Percentiles rank a stretch among this genome's conserved stretches.
Conservation (phyloP, 2,329 filamentous ascomycete species). For the Annulohypoxylon truncatum region DNA sequence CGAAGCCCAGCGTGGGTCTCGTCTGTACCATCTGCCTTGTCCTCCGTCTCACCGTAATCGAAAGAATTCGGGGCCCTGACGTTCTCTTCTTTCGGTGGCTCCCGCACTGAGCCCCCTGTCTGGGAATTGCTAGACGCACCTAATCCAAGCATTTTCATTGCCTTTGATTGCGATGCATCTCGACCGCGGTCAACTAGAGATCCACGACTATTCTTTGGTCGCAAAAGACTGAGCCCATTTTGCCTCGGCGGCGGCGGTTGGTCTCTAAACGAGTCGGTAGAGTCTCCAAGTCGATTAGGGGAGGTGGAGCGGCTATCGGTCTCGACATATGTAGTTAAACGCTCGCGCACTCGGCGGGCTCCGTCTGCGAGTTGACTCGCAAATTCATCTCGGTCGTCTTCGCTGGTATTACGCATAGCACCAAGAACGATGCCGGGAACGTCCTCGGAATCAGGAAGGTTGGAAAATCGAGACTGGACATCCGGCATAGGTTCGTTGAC, state of each 20-base stretch:
- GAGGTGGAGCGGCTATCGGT: conserved; percentile 65
- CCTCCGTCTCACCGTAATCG: conserved; percentile 28
- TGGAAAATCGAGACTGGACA: conserved; percentile 38
- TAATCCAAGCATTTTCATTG: conserved; percentile 71
- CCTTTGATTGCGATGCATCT: conserved; percentile 61
- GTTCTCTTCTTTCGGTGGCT: conserved; percentile 28
- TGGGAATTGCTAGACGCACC: conserved; percentile 55
- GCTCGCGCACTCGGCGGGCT: conserved; percentile 77
- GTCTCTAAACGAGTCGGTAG: conserved; percentile 47
- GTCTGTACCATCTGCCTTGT: conserved; percentile 37
- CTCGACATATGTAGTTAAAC: conserved; percentile 75
- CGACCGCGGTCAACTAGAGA: conserved; percentile 65
- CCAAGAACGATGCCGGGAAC: background rate
- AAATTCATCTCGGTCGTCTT: conserved; percentile 70
- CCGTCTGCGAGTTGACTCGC: conserved; percentile 77
- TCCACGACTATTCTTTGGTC: conserved; percentile 74
- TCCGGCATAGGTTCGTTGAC: conserved; percentile 46
- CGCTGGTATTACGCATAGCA: background rate
- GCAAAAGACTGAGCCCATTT: conserved; percentile 72
- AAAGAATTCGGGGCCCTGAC: conserved; percentile 11
- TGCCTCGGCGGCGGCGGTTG: conserved; percentile 53
- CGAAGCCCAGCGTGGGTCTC: conserved; percentile 62
- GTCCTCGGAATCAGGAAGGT: conserved; percentile 14
- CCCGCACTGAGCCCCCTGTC: conserved; percentile 30
- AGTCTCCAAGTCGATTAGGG: conserved; percentile 52